phyloP scores from a whole-genome alignment of 805 yeast genomes.

The Starmerella vitae region DNA sequence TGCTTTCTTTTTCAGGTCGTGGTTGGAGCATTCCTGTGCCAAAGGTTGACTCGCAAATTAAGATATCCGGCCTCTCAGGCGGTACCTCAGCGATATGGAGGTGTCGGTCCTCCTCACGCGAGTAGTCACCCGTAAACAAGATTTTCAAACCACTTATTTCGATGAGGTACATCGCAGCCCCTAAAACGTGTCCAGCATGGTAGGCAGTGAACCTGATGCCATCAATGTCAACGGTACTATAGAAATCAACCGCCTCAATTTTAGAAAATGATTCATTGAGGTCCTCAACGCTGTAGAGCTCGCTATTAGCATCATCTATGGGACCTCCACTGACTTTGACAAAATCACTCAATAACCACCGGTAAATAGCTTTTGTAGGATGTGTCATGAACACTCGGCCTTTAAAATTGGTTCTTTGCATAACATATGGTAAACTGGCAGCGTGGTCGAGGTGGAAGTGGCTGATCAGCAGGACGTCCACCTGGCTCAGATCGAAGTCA shows the following conservation, averaged over 20 bases:
- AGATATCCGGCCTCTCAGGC: conserved; percentile 59
- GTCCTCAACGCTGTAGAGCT: conserved; percentile 82
- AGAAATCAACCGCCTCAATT: conserved; percentile 90
- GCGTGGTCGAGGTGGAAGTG: conserved; percentile 98
- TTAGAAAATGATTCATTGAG: conserved; percentile 71
- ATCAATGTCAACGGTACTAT: conserved; percentile 85
- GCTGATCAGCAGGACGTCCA: conserved; percentile 74
- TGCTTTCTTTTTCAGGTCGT: conserved; percentile 65
- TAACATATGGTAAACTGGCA: conserved; percentile 92
- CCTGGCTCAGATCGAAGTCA: conserved; percentile 77
- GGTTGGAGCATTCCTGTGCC: conserved; percentile 98
- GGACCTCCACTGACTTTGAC: conserved; percentile 64
- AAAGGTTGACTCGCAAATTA: conserved; percentile 90
- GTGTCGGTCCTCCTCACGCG: conserved; percentile 92
- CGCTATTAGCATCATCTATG: conserved; percentile 20
- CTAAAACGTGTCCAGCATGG: conserved; percentile 99
- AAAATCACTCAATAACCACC: conserved; percentile 90
- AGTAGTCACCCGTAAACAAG: conserved; percentile 91
- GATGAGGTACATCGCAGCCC: conserved; percentile 94
- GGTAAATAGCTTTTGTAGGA: conserved; percentile 94
- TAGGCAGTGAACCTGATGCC: conserved; percentile 94
- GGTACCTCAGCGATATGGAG: conserved; percentile 92
- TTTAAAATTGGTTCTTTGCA: conserved; percentile 89
- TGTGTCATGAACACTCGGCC: conserved; percentile 99
- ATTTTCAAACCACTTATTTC: conserved; percentile 87